Base-by-base conservation (phyloP, 1,284 basidiomycete genomes). In the Fomes fomentarius region DNA sequence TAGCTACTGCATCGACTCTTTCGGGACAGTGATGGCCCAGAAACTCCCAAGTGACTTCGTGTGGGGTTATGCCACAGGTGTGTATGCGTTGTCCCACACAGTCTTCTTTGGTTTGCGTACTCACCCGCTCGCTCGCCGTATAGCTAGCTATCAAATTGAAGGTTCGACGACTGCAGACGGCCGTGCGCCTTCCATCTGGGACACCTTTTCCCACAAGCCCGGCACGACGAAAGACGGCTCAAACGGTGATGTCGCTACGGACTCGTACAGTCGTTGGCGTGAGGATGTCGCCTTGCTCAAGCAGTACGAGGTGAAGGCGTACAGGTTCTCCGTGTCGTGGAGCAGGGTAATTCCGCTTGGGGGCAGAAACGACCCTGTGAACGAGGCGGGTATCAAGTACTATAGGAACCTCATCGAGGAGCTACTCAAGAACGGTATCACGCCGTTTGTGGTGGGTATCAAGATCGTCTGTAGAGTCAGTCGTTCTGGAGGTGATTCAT, bases 301-400 rank as follows among this genome's bases (percentile, higher is more conserved):
- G 52, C 47, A 57, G 26, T 72, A 72, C 52, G 70, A 69, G 38
- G 71, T 66, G 15, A 69, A 68, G 39, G 63, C 69, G 10, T 73
- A 73, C 53, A 60, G 71, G 5, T 90, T 93, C 71, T 90, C 86
- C 5, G 72, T 92, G 45, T 80, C 89, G 4, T 92, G 89, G 90
- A 80, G 84, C 6, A 75, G 89, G 39, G 77, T 92, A 53, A 87
- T 92, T 44, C 86, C 86, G 1, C 69, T 82, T n/a, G 85, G 84
- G 5, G 86, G 90, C 17, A 76, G 84, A 11, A 74, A 83, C 52
- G 88, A 91, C 63, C 81, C 83, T 2, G 70, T 89, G 39, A 93
- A 91, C 64, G 71, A 76, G 43, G 74, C 77, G 56, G 90, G 88
- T 1, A 79, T 92, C 54, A 70, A 79, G 57, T 85, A 81, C 64